Base-by-base conservation (phyloP, 495 filamentous ascomycete genomes). In the Xylaria flabelliformis region DNA sequence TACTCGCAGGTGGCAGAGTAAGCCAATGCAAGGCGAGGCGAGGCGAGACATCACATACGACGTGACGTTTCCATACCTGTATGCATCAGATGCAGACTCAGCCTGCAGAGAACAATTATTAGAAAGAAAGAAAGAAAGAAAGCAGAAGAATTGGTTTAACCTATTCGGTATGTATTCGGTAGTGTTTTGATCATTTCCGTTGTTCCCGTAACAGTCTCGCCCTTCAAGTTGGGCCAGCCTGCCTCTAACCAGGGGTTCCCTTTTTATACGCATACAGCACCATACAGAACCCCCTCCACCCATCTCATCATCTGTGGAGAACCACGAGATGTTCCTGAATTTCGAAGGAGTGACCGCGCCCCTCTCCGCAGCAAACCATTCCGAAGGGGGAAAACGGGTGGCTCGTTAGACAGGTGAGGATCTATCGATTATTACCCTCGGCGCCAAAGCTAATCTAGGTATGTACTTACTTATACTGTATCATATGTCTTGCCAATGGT, bases 341-440 rank as follows among this genome's bases (percentile, higher is more conserved):
- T 67, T 51, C 19, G 34, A 39, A 67, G 65, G 65, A 67, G 29
- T 44, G 65, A 36, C 65, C 36, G 65, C 65, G 65, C 65, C 50
- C 64, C 63, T 42, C 65, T 67, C 50, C 65, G 46, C 50, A 21
- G 36, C 21, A 34, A 64, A 36, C 65, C 36, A 56, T 36, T 29
- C 64, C 64, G 9, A 51, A 66, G 21, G 29, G 19, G 46, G 58
- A 19, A 39, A 41, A 39, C 34, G 34, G 58, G 32, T 41, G 58
- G 32, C 58, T 39, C 21, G 34, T 50, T 29, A 56, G 53, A 32
- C 53, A 29, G 53, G 12, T 41, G 61, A 41, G 21, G 61, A 61
- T n/a, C 58, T 34, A 39, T 39, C n/a, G 21, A 15, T 24, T 44
- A 42, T 63, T 63, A 42, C 61, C 61, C 61, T 24, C 39, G 39